phyloP scores from a whole-genome alignment of 345 rosid genomes.

The Litchi chinensis region DNA sequence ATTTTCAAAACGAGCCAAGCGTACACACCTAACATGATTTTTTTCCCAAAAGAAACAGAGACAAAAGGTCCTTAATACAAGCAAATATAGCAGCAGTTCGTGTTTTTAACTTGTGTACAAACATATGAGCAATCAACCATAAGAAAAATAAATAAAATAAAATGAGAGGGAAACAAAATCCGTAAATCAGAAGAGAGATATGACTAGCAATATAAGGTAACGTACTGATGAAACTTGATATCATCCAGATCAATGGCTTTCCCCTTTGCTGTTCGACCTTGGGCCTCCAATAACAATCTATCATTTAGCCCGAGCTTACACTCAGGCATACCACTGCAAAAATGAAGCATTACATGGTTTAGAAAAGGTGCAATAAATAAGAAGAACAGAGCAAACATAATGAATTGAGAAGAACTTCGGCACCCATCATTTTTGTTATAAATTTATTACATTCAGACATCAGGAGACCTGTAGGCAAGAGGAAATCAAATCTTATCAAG shows the following conservation, averaged over 20 bases:
- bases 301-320: conserved; percentile 86
- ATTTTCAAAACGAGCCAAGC: conserved; percentile 77
- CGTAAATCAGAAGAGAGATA: conserved; percentile 17
- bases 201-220: conserved; percentile 8
- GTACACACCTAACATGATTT: conserved; percentile 59
- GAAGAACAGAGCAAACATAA: background rate
- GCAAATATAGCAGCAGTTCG: background rate
- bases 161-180: conserved; percentile 6
- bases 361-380: background rate
- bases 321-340: conserved; percentile 81
- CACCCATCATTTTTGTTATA: background rate
- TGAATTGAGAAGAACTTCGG: background rate
- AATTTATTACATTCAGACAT: background rate
- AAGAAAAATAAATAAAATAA: background rate
- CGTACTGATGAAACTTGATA: conserved; percentile 84
- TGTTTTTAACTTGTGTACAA: background rate
- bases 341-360: conserved; percentile 9
- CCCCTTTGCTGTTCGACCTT: conserved; percentile 73
- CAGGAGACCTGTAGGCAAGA: background rate
- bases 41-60: background rate
- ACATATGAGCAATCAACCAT: conserved; percentile 1
- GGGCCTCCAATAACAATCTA: conserved; percentile 77
- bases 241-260: conserved; percentile 86
- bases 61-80: background rate
- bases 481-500: conserved; percentile 2